Evolutionary conservation across 1,284 basidiomycete species (phyloP).

Genomic region (Rhodotorula sp.): DNA sequence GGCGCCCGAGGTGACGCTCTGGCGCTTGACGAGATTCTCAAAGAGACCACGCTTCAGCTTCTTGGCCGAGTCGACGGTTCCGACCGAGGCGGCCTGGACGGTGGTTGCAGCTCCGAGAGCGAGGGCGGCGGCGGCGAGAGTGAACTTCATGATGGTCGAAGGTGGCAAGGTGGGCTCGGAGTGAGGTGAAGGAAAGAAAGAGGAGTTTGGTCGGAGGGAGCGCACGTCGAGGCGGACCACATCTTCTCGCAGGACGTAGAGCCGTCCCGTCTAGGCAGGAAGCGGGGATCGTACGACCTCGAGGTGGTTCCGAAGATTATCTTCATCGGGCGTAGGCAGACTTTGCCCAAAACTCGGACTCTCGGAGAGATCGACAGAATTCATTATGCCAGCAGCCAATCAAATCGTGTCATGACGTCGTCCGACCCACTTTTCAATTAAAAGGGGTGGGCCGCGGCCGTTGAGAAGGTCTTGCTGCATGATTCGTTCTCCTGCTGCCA

Average conservation of each 20-base stretch:
- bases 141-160: constrained; percentile 27
- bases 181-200: neutral
- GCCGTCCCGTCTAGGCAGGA: neutral
- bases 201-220: neutral
- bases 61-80: constrained; percentile 12
- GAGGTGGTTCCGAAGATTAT: neutral
- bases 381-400: neutral
- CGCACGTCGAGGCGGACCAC: neutral
- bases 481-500: too few relatives aligned
- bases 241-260: neutral
- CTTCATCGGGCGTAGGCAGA: too few relatives aligned
- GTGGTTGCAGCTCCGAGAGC: constrained; percentile 12
- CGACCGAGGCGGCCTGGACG: neutral
- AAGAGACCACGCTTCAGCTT: neutral
- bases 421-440: too few relatives aligned
- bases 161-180: neutral
- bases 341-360: too few relatives aligned
- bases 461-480: too few relatives aligned
- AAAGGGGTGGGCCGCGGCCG: too few relatives aligned
- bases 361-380: neutral
- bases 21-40: constrained; percentile 23
- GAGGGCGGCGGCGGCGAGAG: constrained; percentile 23
- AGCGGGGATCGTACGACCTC: neutral
- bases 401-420: neutral
- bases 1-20: constrained; percentile 25